Evolutionary conservation across 148 eudicot species (phyloP).

Genomic region (Rhododendron vialii): DNA sequence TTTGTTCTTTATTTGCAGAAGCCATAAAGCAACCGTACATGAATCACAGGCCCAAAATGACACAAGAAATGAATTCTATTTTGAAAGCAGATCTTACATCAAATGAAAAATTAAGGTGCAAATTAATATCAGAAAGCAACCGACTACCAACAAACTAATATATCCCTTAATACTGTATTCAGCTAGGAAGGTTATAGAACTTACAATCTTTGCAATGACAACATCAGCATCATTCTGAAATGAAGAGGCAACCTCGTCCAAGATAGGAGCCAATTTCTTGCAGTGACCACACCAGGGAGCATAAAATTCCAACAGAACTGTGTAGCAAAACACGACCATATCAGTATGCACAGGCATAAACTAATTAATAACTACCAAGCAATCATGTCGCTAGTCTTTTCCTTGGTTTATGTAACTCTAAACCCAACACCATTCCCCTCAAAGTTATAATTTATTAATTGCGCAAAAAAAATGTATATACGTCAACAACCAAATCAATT

Average conservation of each 20-base stretch:
- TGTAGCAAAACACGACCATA: slow-evolving; percentile 9
- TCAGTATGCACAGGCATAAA: not conserved
- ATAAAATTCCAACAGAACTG: slow-evolving; percentile 65
- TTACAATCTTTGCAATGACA: slow-evolving; percentile 72
- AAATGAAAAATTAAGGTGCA: not conserved
- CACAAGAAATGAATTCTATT: not conserved
- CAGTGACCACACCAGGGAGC: slow-evolving; percentile 89
- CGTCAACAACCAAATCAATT: not conserved
- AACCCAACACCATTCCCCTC: not conserved
- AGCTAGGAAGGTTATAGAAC: slow-evolving; percentile 7
- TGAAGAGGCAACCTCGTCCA: slow-evolving; percentile 68
- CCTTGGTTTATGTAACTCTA: not conserved
- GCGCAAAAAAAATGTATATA: not conserved
- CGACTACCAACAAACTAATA: not conserved
- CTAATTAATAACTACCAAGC: not conserved
- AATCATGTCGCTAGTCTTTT: not conserved
- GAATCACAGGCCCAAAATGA: not conserved
- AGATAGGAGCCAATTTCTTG: slow-evolving; percentile 62
- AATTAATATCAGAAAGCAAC: not conserved
- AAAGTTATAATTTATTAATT: not conserved
- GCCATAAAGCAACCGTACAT: not conserved
- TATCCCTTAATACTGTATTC: not conserved
- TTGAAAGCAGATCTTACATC: not conserved
- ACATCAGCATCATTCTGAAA: slow-evolving; percentile 42
- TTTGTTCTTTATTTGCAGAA: not conserved